Conservation (phyloP, 257 asterid species). For the Penstemon eatonii region DNA sequence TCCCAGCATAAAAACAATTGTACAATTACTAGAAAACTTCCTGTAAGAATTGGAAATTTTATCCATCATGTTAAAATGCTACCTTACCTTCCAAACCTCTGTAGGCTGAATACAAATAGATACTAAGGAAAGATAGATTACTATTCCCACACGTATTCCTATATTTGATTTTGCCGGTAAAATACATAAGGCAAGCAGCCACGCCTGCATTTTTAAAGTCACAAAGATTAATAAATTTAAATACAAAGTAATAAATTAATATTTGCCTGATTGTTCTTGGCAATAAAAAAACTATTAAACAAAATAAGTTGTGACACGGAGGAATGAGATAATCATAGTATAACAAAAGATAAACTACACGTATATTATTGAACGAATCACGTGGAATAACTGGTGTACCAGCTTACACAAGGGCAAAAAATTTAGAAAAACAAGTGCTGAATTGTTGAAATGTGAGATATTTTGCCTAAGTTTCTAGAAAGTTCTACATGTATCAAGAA, state of each 20-base stretch:
- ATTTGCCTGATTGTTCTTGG: slow-evolving; percentile 5
- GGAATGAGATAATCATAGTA: slow-evolving; percentile 3
- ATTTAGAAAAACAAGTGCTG: not conserved
- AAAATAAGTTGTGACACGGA: not conserved
- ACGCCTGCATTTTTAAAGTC: slow-evolving; percentile 54
- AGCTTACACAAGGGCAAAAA: not conserved
- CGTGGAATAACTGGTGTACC: not conserved
- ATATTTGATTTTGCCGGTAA: slow-evolving; percentile 77
- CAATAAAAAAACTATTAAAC: slow-evolving; percentile 3
- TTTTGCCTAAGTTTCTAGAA: too few relatives aligned
- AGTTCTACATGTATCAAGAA: too few relatives aligned
- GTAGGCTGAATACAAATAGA: slow-evolving; percentile 76
- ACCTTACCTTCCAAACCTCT: slow-evolving; percentile 86
- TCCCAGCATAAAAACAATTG: slow-evolving; percentile 47
- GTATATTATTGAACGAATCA: not conserved
- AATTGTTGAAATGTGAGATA: too few relatives aligned
- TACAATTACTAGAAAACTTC: slow-evolving; percentile 28
- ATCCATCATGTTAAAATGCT: slow-evolving; percentile 7
- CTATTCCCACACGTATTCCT: slow-evolving; percentile 64
- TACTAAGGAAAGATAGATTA: slow-evolving; percentile 55
- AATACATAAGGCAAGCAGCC: slow-evolving; percentile 84
- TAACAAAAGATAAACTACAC: not conserved
- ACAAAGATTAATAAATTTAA: slow-evolving; percentile 15
- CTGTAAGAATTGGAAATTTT: slow-evolving; percentile 4
- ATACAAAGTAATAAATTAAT: slow-evolving; percentile 13